Conservation (phyloP, 805 yeast species). For the Tanozyma kutaoensis region DNA sequence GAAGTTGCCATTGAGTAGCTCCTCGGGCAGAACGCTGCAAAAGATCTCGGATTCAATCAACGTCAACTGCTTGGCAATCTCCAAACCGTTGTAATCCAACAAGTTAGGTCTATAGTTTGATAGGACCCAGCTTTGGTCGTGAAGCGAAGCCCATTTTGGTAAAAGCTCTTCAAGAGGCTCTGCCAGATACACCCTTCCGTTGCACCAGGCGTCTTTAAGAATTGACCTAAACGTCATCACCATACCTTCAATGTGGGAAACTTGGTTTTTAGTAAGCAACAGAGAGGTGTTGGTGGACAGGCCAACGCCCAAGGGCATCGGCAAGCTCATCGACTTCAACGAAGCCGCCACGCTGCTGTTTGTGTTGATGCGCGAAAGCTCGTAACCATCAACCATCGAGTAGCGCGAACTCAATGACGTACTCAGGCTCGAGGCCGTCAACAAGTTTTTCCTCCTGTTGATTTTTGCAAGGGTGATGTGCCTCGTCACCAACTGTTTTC, state of each 20-base stretch:
- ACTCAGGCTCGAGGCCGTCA: slow-evolving; percentile 6
- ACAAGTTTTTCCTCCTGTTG: slow-evolving; percentile 23
- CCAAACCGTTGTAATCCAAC: slow-evolving; percentile 53
- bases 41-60: slow-evolving; percentile 58
- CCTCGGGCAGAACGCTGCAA: slow-evolving; percentile 49
- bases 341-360: slow-evolving; percentile 30
- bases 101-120: slow-evolving; percentile 38
- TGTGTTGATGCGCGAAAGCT: slow-evolving; percentile 36
- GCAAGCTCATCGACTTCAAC: slow-evolving; percentile 25
- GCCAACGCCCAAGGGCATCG: slow-evolving; percentile 29
- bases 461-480: slow-evolving; percentile 26
- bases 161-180: no score
- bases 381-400: slow-evolving; percentile 46
- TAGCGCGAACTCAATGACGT: slow-evolving; percentile 15
- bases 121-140: slow-evolving; percentile 47
- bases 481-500: slow-evolving; percentile 37
- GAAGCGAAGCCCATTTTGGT: slow-evolving; percentile 34
- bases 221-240: slow-evolving; percentile 40
- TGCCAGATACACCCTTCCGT: no score
- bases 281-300: slow-evolving; percentile 26
- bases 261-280: slow-evolving; percentile 24
- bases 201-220: slow-evolving; percentile 37
- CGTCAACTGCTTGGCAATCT: slow-evolving; percentile 66
- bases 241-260: slow-evolving; percentile 32
- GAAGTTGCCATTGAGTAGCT: slow-evolving; percentile 51